Percentiles rank a stretch among this genome's conserved stretches.
These are phyloP conservation scores for Hypholoma fasciculare DNA, from an alignment of 768 basidiomycete genomes.

Conservation along the genomic window DNA sequence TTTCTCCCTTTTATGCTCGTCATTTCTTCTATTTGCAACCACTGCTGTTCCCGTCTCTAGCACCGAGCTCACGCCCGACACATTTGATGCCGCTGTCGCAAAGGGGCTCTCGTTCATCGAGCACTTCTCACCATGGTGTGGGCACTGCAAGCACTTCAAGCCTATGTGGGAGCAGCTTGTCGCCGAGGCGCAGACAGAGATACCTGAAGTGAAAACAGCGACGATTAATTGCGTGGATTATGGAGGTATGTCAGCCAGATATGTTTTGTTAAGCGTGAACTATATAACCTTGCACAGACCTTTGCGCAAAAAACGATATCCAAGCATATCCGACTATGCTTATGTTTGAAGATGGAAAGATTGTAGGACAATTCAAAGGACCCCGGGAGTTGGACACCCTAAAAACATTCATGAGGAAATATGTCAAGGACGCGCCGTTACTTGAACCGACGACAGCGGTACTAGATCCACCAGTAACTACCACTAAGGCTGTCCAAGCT, in stretches of 20 bases:
- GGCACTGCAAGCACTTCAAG: constrained; percentile 76
- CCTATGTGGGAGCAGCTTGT: constrained; percentile 82
- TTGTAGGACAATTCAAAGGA: constrained; percentile 55
- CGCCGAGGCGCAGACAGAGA: constrained; percentile 46
- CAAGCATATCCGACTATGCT: constrained; percentile 76
- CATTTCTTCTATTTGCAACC: constrained; percentile 26
- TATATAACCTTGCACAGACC: constrained; percentile 47
- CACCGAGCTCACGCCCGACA: constrained; percentile 54
- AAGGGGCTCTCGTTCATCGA: constrained; percentile 82
- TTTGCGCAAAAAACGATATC: constrained; percentile 72
- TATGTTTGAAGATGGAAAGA: constrained; percentile 67
- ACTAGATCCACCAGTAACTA: constrained; percentile 10
- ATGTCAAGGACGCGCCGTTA: constrained; percentile 24
- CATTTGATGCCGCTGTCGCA: constrained; percentile 52
- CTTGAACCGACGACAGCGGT: constrained; percentile 14
- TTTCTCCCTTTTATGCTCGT: constrained; percentile 28
- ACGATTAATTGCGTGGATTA: constrained; percentile 61
- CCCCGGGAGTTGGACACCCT: constrained; percentile 55
- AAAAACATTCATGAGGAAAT: constrained; percentile 51
- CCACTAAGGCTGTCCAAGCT: constrained; percentile 2
- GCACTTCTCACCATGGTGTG: constrained; percentile 85
- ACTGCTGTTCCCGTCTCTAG: constrained; percentile 33
- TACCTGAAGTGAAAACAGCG: constrained; percentile 60
- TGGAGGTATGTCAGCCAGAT: constrained; percentile 56
- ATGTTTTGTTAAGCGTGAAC: not conserved